A percentile compares a stretch with the other conserved stretches of the same genome.
Conservation (phyloP, 164 flowering plant genomes). For the Piper betle region DNA sequence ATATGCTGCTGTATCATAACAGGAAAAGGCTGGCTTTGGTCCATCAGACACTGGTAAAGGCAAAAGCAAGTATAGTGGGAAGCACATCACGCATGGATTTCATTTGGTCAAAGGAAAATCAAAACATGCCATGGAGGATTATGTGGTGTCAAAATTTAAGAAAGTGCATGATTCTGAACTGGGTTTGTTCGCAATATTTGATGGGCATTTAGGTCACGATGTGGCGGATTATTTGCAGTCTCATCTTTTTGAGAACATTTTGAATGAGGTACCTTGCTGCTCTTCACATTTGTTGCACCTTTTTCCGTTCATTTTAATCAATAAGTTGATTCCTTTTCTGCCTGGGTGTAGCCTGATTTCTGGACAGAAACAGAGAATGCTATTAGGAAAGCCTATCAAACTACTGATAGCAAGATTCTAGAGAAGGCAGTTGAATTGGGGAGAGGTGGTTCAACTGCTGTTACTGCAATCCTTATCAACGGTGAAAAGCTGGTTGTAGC, state of each 20-base stretch:
- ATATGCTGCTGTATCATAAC: conserved; percentile 4
- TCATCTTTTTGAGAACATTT: conserved; percentile 74
- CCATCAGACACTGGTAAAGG: conserved; percentile 82
- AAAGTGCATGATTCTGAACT: conserved; percentile 59
- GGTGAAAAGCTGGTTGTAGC: conserved; percentile 72
- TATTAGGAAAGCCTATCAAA: conserved; percentile 48
- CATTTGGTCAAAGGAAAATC: conserved; percentile 74
- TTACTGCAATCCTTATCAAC: conserved; percentile 81
- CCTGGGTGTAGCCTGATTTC: conserved; percentile 49
- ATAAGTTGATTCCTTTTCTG: neutral
- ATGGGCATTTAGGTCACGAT: conserved; percentile 80
- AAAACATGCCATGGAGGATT: conserved; percentile 82
- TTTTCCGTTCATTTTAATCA: neutral
- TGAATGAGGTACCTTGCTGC: conserved; percentile 53
- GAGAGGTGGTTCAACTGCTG: conserved; percentile 94
- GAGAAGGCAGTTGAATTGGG: conserved; percentile 65
- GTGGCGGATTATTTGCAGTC: conserved; percentile 62
- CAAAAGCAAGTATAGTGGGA: conserved; percentile 61
- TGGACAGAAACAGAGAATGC: conserved; percentile 72
- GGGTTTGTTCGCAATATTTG: conserved; percentile 94
- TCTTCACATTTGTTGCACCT: conserved; percentile 3
- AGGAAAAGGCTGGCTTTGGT: conserved; percentile 70
- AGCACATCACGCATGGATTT: conserved; percentile 63
- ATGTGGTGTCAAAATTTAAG: conserved; percentile 67
- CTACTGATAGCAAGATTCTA: conserved; percentile 55